Conservation (phyloP, 2,329 filamentous ascomycete species). For the Ilyonectria mors-panacis region DNA sequence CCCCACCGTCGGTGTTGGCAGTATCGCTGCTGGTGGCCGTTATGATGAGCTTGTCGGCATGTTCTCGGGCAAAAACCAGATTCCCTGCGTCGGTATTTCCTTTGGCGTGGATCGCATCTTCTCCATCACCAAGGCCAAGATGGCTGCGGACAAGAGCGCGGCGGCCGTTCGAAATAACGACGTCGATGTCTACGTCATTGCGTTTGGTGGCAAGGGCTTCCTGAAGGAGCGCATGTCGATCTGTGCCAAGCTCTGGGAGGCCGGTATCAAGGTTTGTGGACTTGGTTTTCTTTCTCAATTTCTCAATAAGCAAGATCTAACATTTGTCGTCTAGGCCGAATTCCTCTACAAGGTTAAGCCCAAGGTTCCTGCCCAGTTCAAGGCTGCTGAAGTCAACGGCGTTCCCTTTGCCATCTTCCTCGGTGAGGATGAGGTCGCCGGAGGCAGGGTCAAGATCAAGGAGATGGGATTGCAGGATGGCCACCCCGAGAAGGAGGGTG, state of each 20-base stretch:
- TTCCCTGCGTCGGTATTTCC: slow-evolving; percentile 78
- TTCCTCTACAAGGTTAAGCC: slow-evolving; percentile 93
- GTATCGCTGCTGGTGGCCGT: slow-evolving; percentile 89
- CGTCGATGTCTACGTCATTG: slow-evolving; percentile 95
- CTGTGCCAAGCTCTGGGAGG: slow-evolving; percentile 84
- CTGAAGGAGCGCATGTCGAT: slow-evolving; percentile 88
- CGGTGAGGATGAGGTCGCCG: slow-evolving; percentile 88
- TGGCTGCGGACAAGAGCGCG: slow-evolving; percentile 75
- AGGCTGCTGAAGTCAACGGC: slow-evolving; percentile 84
- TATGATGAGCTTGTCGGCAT: slow-evolving; percentile 96
- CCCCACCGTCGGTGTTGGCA: slow-evolving; percentile 87
- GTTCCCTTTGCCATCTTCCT: slow-evolving; percentile 91
- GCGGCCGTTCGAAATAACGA: slow-evolving; percentile 68
- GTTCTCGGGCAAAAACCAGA: slow-evolving; percentile 88
- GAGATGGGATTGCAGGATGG: slow-evolving; percentile 80
- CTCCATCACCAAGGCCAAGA: slow-evolving; percentile 84
- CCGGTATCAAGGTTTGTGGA: slow-evolving; percentile 80
- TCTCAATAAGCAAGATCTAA: slow-evolving; percentile 41
- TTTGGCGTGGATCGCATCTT: slow-evolving; percentile 98
- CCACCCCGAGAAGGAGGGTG: slow-evolving; percentile 91
- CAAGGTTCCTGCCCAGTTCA: slow-evolving; percentile 91
- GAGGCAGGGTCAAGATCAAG: slow-evolving; percentile 91
- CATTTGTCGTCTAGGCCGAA: slow-evolving; percentile 72
- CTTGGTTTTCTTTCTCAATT: background rate
- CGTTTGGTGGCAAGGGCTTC: slow-evolving; percentile 90